These are phyloP conservation scores for Penicillium coffeae DNA, from an alignment of 495 filamentous ascomycete species.

Conservation along the genomic window DNA sequence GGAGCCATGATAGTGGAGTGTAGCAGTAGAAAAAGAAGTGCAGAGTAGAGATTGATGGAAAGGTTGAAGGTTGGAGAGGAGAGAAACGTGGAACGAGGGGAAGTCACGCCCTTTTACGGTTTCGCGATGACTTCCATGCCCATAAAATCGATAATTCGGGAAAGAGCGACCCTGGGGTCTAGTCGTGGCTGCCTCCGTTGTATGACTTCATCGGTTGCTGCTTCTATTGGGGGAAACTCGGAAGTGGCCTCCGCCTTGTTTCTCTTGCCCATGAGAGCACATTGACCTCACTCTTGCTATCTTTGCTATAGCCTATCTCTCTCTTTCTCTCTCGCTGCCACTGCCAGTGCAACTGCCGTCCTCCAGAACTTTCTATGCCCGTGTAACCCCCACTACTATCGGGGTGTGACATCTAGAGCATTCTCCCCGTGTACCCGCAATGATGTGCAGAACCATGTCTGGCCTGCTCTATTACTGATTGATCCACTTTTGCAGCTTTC, in stretches of 20 bases:
- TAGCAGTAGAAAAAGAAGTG: slow-evolving; percentile 1
- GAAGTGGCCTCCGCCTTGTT: slow-evolving; percentile 28
- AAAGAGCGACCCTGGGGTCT: background rate
- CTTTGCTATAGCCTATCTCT: background rate
- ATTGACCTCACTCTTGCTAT: slow-evolving; percentile 5
- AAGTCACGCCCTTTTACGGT: background rate
- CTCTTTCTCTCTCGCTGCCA: background rate
- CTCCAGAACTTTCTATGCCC: background rate
- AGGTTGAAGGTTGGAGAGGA: background rate
- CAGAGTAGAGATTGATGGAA: background rate
- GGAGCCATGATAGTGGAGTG: slow-evolving; percentile 51
- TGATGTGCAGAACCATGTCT: background rate
- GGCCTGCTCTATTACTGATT: background rate
- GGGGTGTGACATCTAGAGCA: too few relatives aligned
- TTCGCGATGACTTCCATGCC: too few relatives aligned
- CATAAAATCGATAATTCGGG: too few relatives aligned
- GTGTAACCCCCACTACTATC: slow-evolving; percentile 10
- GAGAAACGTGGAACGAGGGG: background rate
- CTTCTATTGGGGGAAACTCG: slow-evolving; percentile 6
- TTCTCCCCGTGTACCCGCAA: too few relatives aligned
- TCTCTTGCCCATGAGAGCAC: slow-evolving; percentile 14
- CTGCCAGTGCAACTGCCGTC: too few relatives aligned
- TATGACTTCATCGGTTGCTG: slow-evolving; percentile 29
- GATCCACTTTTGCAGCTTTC: background rate
- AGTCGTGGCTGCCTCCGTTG: slow-evolving; percentile 4